Evolutionary conservation across 805 yeast species (phyloP).

Genomic region (Yarrowia sp.): DNA sequence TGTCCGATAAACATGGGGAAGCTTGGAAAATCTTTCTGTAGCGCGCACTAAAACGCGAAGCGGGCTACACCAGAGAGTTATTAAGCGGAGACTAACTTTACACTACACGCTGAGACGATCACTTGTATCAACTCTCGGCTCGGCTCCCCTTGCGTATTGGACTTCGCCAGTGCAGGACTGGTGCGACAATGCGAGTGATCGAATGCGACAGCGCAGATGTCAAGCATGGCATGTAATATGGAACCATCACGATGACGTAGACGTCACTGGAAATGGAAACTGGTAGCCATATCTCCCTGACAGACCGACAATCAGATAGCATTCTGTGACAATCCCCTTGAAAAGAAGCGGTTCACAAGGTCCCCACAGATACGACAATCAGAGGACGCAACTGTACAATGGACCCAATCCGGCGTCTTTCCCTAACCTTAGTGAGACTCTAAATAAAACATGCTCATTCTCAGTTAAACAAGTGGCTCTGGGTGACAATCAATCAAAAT

Average conservation of each 20-base stretch:
- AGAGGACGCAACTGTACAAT: not conserved
- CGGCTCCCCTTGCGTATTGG: not conserved
- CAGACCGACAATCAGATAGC: too few relatives aligned
- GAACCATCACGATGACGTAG: not conserved
- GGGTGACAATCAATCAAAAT: too few relatives aligned
- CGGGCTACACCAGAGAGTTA: not conserved
- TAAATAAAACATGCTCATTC: not conserved
- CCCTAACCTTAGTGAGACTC: not conserved
- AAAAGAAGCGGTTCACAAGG: not conserved
- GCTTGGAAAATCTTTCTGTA: not conserved
- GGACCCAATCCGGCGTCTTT: not conserved
- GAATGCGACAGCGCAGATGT: constrained; percentile 10
- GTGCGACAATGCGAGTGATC: constrained; percentile 4
- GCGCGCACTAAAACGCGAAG: not conserved
- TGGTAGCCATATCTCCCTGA: not conserved
- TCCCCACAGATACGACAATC: not conserved
- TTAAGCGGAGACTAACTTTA: not conserved
- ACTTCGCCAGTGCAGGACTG: not conserved
- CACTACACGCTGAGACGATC: not conserved
- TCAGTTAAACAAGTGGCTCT: too few relatives aligned
- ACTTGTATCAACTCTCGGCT: not conserved
- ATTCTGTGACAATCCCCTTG: too few relatives aligned
- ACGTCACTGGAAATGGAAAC: not conserved
- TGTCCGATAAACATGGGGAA: constrained; percentile 11
- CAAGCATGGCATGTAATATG: not conserved